Evolutionary conservation across 202 grass and related monocot genomes (phyloP).

Genomic region (Panicum virgatum): DNA sequence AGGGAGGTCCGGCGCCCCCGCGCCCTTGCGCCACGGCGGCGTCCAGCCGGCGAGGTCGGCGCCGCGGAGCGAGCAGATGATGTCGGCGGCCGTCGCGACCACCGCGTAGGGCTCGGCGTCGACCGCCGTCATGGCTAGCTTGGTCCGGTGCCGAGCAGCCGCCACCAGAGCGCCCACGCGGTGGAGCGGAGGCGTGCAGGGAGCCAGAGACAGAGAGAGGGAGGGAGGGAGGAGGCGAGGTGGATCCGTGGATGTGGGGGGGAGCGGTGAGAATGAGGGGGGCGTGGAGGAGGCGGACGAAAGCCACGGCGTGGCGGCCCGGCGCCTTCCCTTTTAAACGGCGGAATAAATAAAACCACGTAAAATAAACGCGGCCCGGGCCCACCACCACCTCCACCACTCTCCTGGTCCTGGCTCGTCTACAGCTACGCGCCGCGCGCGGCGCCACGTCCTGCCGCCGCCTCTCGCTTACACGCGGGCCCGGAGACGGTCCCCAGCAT

Average conservation of each 20-base stretch:
- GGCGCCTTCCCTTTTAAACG: constrained; percentile 44
- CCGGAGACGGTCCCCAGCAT: accelerated
- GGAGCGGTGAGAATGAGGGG: constrained; percentile 37
- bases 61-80: constrained; percentile 60
- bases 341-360: constrained; percentile 31
- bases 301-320: constrained; percentile 38
- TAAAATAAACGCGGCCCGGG: background rate
- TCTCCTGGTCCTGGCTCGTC: no score
- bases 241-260: background rate
- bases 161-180: no score
- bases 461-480: background rate
- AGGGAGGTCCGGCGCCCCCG: background rate
- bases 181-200: no score
- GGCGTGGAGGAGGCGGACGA: constrained; percentile 41
- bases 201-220: background rate
- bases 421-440: no score
- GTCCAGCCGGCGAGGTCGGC: constrained; percentile 60
- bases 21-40: constrained; percentile 39
- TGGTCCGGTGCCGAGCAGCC: no score
- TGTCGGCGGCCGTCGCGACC: constrained; percentile 45
- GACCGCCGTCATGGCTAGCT: constrained; percentile 21
- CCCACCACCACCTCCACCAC: constrained; percentile 26
- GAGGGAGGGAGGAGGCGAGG: background rate
- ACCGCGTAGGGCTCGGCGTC: constrained; percentile 12
- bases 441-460: background rate